Evolutionary conservation across 441 rosid genomes (phyloP).

Genomic region (Macaranga tanarius): DNA sequence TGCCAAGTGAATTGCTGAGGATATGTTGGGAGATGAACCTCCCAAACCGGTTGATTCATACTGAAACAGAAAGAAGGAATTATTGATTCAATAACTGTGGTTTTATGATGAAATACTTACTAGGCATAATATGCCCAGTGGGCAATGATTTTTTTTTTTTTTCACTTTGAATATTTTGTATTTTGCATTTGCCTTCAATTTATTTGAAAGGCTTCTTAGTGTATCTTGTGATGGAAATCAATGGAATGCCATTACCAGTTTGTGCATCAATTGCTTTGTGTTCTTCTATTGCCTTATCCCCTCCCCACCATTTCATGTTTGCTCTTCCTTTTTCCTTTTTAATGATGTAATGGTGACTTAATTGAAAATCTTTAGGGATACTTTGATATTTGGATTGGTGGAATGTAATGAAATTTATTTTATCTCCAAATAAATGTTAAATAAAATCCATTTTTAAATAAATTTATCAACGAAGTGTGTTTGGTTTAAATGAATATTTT

Average conservation of each 20-base stretch:
- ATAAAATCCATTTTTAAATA: no score
- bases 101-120: slow-evolving; percentile 10
- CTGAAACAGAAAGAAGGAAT: neutral
- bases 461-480: no score
- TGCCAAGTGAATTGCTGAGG: slow-evolving; percentile 53
- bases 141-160: slow-evolving; percentile 2
- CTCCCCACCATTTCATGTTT: neutral
- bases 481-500: no score
- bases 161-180: slow-evolving; percentile 1
- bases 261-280: slow-evolving; percentile 13
- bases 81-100: slow-evolving; percentile 30
- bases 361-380: no score
- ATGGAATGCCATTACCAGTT: slow-evolving; percentile 25
- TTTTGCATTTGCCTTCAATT: slow-evolving; percentile 16
- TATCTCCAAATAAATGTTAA: no score
- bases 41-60: slow-evolving; percentile 18
- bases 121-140: slow-evolving; percentile 23
- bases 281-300: neutral
- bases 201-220: slow-evolving; percentile 16
- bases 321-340: neutral
- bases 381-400: no score
- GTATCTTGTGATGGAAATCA: slow-evolving; percentile 16
- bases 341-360: no score
- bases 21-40: neutral
- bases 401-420: no score